Evolutionary conservation across 129 eudicot species (phyloP).

Genomic region (Sambucus nigra): DNA sequence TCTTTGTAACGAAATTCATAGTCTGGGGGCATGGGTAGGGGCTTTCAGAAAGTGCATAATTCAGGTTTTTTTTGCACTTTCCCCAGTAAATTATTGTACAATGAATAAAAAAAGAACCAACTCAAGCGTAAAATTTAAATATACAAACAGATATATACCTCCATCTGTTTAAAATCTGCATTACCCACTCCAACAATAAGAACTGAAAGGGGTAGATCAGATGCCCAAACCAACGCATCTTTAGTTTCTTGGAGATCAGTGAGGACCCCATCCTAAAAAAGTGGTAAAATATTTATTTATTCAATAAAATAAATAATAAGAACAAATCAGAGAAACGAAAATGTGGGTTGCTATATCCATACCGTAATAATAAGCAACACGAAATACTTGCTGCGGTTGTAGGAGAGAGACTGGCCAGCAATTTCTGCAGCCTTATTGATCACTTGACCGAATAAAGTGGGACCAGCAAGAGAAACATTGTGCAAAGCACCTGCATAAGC

Average conservation of each 20-base stretch:
- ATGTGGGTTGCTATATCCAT: constrained; percentile 3
- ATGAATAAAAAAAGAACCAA: too few species aligned
- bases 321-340: constrained; percentile 1
- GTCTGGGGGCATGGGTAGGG: too few species aligned
- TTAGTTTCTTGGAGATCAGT: constrained; percentile 86
- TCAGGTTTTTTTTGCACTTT: too few species aligned
- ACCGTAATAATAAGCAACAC: constrained; percentile 87
- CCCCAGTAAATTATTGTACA: too few species aligned
- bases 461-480: constrained; percentile 63
- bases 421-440: constrained; percentile 78
- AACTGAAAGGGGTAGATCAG: constrained; percentile 87
- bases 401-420: constrained; percentile 59
- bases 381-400: constrained; percentile 51
- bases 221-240: constrained; percentile 77
- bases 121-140: not conserved
- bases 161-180: constrained; percentile 87
- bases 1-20: too few species aligned
- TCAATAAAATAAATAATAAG: not conserved
- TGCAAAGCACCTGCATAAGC: constrained; percentile 63
- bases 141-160: constrained; percentile 29
- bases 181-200: constrained; percentile 88
- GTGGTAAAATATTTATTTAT: not conserved
- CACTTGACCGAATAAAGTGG: constrained; percentile 80
- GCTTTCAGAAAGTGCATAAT: too few species aligned
- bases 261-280: constrained; percentile 76